These are phyloP conservation scores for Colletotrichum sp. DNA, from an alignment of 2,329 filamentous ascomycete genomes.

Conservation along the genomic window DNA sequence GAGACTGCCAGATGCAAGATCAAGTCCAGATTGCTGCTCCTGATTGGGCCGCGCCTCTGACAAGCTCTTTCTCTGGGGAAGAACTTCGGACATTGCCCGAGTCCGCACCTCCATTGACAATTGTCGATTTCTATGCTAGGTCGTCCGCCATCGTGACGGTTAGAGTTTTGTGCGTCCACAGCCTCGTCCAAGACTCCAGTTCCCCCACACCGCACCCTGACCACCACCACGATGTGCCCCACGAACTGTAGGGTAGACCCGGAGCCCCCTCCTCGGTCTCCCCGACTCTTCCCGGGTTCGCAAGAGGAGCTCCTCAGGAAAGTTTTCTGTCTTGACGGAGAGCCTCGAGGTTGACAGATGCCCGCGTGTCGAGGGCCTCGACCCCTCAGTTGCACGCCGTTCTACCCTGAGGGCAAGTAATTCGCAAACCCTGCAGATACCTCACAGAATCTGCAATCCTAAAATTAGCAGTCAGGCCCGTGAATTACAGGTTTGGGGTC, in stretches of 20 bases:
- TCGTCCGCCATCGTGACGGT: not conserved
- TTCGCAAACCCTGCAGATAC: not conserved
- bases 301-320: not conserved
- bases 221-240: not conserved
- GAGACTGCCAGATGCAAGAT: conserved; percentile 12
- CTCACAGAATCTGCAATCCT: not conserved
- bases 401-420: not conserved
- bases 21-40: not conserved
- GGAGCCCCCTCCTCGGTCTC: not conserved
- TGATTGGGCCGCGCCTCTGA: not conserved
- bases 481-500: not conserved
- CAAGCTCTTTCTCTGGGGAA: not conserved
- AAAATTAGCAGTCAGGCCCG: not conserved
- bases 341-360: not conserved
- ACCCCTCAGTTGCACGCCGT: not conserved
- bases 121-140: not conserved
- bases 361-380: not conserved
- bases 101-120: not conserved
- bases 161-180: conserved; percentile 13
- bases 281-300: conserved; percentile 3
- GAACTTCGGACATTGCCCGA: conserved; percentile 17
- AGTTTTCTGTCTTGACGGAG: not conserved
- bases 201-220: not conserved
- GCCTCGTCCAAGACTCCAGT: conserved; percentile 4
- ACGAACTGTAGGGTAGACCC: not conserved